These are phyloP conservation scores for Plasmodium inui DNA, from an alignment of 169 alveolate genomes.

Conservation along the genomic window DNA sequence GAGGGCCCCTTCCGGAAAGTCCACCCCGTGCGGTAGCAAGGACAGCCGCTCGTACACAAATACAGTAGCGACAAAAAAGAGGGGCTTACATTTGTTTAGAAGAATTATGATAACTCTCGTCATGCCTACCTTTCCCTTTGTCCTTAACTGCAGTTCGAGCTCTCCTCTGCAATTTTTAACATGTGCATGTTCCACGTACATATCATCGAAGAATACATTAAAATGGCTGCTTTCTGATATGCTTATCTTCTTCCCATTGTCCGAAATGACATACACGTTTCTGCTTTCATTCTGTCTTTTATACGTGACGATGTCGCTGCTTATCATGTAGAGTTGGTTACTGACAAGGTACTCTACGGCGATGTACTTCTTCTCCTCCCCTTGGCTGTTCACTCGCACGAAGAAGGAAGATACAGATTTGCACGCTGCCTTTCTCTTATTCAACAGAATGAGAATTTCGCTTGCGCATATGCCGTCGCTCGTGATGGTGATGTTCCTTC, in stretches of 20 bases:
- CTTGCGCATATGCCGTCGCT: conserved; percentile 26
- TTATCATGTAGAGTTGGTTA: conserved; percentile 8
- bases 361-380: conserved; percentile 22
- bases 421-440: conserved; percentile 27
- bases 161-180: conserved; percentile 13
- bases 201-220: conserved; percentile 28
- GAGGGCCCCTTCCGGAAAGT: conserved; percentile 22
- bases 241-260: conserved; percentile 18
- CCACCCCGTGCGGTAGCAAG: conserved; percentile 26
- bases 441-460: conserved; percentile 33
- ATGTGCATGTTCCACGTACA: conserved; percentile 17
- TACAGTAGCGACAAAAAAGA: conserved; percentile 9
- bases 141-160: not conserved
- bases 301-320: conserved; percentile 11
- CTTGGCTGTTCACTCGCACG: conserved; percentile 7
- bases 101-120: conserved; percentile 17
- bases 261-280: conserved; percentile 26
- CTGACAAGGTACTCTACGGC: conserved; percentile 31
- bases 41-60: conserved; percentile 18
- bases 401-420: conserved; percentile 27
- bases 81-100: conserved; percentile 31
- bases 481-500: not conserved
- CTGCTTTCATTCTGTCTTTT: not conserved
- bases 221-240: conserved; percentile 7
- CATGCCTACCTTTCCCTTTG: conserved; percentile 15